phyloP scores from a whole-genome alignment of 352 stramenopile genomes.

The Pythium rishiriense region DNA sequence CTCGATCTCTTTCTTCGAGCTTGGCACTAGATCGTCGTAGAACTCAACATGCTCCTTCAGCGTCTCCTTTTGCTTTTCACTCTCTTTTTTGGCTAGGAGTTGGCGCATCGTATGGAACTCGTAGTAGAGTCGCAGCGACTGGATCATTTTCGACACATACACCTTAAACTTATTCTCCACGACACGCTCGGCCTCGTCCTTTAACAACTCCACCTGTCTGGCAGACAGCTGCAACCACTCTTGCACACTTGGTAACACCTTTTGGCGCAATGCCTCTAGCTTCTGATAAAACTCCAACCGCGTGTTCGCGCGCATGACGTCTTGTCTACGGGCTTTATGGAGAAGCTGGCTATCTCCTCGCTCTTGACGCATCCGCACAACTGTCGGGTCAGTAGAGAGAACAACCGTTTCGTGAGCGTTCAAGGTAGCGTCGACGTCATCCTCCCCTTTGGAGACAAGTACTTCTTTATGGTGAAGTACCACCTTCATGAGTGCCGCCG shows the following conservation, averaged over 20 bases:
- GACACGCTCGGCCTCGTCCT: slow-evolving; percentile 31
- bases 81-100: slow-evolving; percentile 42
- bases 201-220: slow-evolving; percentile 27
- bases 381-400: slow-evolving; percentile 6
- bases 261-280: slow-evolving; percentile 20
- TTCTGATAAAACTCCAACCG: slow-evolving; percentile 30
- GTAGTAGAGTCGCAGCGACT: slow-evolving; percentile 45
- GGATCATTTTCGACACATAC: slow-evolving; percentile 51
- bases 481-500: slow-evolving; percentile 9
- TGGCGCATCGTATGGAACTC: slow-evolving; percentile 67
- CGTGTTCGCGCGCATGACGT: slow-evolving; percentile 25
- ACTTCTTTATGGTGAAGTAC: slow-evolving; percentile 3
- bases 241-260: slow-evolving; percentile 24
- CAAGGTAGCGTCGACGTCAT: slow-evolving; percentile 16
- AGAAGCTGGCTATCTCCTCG: slow-evolving; percentile 16
- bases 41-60: slow-evolving; percentile 55
- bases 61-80: slow-evolving; percentile 43
- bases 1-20: slow-evolving; percentile 63
- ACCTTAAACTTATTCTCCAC: slow-evolving; percentile 38
- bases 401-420: slow-evolving; percentile 17
- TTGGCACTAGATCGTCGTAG: slow-evolving; percentile 65
- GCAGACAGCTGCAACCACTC: slow-evolving; percentile 29
- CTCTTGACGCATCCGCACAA: slow-evolving; percentile 16
- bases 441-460: slow-evolving; percentile 15
- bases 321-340: slow-evolving; percentile 16